Evolutionary conservation across 805 yeast genomes (phyloP).

Genomic region (Metschnikowia continentalis): DNA sequence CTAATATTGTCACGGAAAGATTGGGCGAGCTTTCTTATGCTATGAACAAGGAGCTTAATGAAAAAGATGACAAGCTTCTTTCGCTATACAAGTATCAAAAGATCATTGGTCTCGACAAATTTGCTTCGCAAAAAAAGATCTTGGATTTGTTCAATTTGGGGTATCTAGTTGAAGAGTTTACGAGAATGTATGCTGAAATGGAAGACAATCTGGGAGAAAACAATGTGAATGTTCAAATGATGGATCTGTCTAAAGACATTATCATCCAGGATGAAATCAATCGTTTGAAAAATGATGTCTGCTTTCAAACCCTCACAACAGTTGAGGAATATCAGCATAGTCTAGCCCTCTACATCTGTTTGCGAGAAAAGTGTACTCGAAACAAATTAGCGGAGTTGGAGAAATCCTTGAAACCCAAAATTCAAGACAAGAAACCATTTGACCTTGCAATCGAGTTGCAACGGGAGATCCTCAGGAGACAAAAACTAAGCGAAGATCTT

Average conservation of each 20-base stretch:
- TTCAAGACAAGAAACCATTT: slow-evolving; percentile 10
- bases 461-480: slow-evolving; percentile 23
- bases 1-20: slow-evolving; percentile 35
- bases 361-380: slow-evolving; percentile 14
- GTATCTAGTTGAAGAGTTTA: slow-evolving; percentile 26
- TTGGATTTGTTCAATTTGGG: slow-evolving; percentile 31
- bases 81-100: slow-evolving; percentile 24
- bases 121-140: slow-evolving; percentile 26
- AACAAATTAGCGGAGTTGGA: slow-evolving; percentile 3
- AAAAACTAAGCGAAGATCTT: slow-evolving; percentile 16
- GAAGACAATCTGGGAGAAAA: slow-evolving; percentile 11
- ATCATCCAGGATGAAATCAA: slow-evolving; percentile 40
- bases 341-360: slow-evolving; percentile 7
- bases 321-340: slow-evolving; percentile 26
- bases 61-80: slow-evolving; percentile 32
- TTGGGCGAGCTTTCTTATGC: slow-evolving; percentile 35
- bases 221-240: slow-evolving; percentile 4
- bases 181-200: slow-evolving; percentile 13
- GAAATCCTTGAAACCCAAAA: background rate
- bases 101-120: slow-evolving; percentile 22
- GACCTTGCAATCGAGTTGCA: slow-evolving; percentile 26
- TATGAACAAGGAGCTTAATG: slow-evolving; percentile 36
- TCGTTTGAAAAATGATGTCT: slow-evolving; percentile 36
- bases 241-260: slow-evolving; percentile 27
- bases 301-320: slow-evolving; percentile 31